Percentiles rank a stretch among this genome's conserved stretches.
These are phyloP conservation scores for Epichloe bromicola DNA, from an alignment of 2,329 filamentous ascomycete species.

Conservation along the genomic window DNA sequence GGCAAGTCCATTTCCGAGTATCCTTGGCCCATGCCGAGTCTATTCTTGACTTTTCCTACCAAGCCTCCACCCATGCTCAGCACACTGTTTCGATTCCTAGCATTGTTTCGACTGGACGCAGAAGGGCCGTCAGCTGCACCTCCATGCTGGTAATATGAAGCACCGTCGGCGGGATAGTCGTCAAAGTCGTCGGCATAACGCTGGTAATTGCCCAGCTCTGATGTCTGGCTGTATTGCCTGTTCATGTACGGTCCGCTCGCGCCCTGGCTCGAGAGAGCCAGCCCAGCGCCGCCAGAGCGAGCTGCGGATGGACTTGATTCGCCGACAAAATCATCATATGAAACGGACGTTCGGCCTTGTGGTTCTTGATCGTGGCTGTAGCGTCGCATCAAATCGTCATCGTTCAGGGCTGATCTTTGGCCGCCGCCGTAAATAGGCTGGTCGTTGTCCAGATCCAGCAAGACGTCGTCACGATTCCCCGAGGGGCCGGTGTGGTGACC, in stretches of 20 bases:
- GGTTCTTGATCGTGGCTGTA: conserved; percentile 57
- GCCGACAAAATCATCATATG: conserved; percentile 91
- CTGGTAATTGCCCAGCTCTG: conserved; percentile 76
- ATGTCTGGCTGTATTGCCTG: conserved; percentile 57
- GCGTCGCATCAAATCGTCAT: conserved; percentile 65
- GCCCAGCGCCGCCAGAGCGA: conserved; percentile 22
- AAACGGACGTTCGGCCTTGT: conserved; percentile 66
- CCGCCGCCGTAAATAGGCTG: conserved; percentile 62
- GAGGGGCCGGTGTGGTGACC: conserved; percentile 36
- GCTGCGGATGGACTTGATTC: conserved; percentile 32
- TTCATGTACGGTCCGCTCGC: conserved; percentile 31
- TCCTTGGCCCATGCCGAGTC: conserved; percentile 72
- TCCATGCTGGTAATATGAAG: conserved; percentile 72
- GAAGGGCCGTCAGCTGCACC: conserved; percentile 45
- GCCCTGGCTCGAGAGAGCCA: conserved; percentile 8
- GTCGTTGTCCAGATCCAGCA: conserved; percentile 63
- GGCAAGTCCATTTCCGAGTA: conserved; percentile 99
- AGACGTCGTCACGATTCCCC: conserved; percentile 42
- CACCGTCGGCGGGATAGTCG: conserved; percentile 64
- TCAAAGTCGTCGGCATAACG: conserved; percentile 82
- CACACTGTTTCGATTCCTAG: conserved; percentile 77
- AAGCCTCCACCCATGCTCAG: conserved; percentile 76
- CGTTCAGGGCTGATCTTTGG: conserved; percentile 64
- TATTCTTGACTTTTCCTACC: conserved; percentile 77
- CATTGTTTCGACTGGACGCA: conserved; percentile 30